A percentile compares a stretch with the other conserved stretches of the same genome.
phyloP scores from a whole-genome alignment of 1,284 basidiomycete genomes.

The Sporisorium iseilematis-ciliati region DNA sequence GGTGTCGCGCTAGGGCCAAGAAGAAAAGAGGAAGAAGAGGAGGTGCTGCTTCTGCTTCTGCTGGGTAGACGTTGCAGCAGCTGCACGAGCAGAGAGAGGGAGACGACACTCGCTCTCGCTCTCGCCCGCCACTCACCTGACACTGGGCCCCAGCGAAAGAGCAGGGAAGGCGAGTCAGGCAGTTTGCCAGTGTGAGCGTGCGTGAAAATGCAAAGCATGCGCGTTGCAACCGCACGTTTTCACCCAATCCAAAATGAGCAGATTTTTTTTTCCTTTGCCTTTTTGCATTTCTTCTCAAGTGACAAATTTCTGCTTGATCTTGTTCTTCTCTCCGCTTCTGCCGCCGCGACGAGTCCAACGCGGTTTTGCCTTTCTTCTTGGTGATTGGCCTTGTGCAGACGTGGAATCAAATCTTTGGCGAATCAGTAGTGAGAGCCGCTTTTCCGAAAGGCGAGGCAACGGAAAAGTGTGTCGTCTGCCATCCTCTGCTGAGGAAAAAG shows the following conservation, averaged over 20 bases:
- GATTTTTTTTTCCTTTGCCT: slow-evolving; percentile 32
- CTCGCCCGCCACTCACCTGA: background rate
- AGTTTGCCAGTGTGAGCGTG: background rate
- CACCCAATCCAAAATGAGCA: slow-evolving; percentile 29
- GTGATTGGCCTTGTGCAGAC: slow-evolving; percentile 11
- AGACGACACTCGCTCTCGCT: slow-evolving; percentile 9
- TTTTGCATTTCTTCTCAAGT: background rate
- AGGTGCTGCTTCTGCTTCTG: background rate
- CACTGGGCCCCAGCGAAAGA: slow-evolving; percentile 9
- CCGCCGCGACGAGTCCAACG: background rate
- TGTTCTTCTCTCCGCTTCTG: slow-evolving; percentile 6
- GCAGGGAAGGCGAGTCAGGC: slow-evolving; percentile 6
- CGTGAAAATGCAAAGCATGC: slow-evolving; percentile 4
- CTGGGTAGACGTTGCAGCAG: slow-evolving; percentile 20
- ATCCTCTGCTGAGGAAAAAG: slow-evolving; percentile 6
- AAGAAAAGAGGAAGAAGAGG: background rate
- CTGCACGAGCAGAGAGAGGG: slow-evolving; percentile 1
- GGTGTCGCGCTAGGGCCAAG: slow-evolving; percentile 35
- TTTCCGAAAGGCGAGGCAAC: slow-evolving; percentile 2
- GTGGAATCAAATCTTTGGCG: slow-evolving; percentile 15
- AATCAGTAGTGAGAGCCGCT: slow-evolving; percentile 14
- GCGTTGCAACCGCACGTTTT: slow-evolving; percentile 24
- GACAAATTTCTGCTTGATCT: slow-evolving; percentile 1
- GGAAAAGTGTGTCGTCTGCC: slow-evolving; percentile 36
- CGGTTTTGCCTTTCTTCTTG: background rate